phyloP scores from a whole-genome alignment of 805 yeast species.

The Candida hispaniensis region DNA sequence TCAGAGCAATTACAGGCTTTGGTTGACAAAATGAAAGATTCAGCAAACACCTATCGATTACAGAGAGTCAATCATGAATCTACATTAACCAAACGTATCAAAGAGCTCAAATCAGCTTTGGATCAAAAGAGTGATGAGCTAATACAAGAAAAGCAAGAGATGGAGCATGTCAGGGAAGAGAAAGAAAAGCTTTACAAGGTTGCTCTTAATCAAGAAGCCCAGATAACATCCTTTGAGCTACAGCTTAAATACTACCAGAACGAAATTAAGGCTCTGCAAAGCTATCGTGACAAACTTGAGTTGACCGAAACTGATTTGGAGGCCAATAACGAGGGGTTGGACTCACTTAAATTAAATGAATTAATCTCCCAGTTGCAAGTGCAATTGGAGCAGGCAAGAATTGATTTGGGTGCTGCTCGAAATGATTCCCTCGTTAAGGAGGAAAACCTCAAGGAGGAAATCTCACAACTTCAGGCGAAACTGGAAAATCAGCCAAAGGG shows the following conservation, averaged over 20 bases:
- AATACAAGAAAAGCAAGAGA: conserved; percentile 21
- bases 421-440: conserved; percentile 17
- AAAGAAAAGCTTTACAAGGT: conserved; percentile 26
- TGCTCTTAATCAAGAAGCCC: conserved; percentile 27
- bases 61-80: conserved; percentile 32
- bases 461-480: conserved; percentile 17
- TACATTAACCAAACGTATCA: conserved; percentile 27
- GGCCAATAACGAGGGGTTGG: conserved; percentile 3
- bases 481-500: conserved; percentile 15
- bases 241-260: conserved; percentile 7
- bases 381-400: conserved; percentile 9
- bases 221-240: conserved; percentile 23
- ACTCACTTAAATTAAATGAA: background rate
- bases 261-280: conserved; percentile 3
- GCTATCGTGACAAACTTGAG: conserved; percentile 8
- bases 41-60: conserved; percentile 26
- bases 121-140: conserved; percentile 21
- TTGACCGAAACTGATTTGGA: conserved; percentile 11
- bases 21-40: conserved; percentile 26
- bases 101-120: conserved; percentile 25
- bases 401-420: conserved; percentile 14
- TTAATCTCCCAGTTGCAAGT: conserved; percentile 1
- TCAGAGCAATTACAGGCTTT: conserved; percentile 25
- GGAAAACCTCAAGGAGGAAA: conserved; percentile 15
- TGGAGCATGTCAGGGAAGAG: conserved; percentile 26